These are phyloP conservation scores for Porcisia hertigi DNA, from an alignment of 208 protist species.

Conservation along the genomic window DNA sequence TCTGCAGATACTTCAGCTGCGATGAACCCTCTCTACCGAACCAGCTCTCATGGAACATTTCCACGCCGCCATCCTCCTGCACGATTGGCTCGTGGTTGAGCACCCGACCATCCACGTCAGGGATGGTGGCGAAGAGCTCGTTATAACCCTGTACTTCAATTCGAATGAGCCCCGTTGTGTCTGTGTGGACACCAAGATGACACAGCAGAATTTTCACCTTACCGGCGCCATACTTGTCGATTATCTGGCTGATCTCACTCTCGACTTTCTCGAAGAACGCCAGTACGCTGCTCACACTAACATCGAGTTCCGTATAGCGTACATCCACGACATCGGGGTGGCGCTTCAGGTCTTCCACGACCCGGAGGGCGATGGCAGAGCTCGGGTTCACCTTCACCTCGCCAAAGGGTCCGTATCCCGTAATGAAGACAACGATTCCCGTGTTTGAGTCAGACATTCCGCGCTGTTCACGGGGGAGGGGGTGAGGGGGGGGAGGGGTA, in stretches of 20 bases:
- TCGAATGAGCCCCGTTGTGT: conserved; percentile 48
- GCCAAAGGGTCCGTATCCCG: conserved; percentile 70
- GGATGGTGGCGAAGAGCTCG: conserved; percentile 47
- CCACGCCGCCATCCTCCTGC: conserved; percentile 29
- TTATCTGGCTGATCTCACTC: conserved; percentile 20
- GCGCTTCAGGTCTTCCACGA: conserved; percentile 31
- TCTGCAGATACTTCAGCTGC: conserved; percentile 35
- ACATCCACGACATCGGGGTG: conserved; percentile 23
- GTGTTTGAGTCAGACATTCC: conserved; percentile 8
- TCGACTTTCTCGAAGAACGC: conserved; percentile 58
- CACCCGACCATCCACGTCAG: conserved; percentile 42
- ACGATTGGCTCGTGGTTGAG: conserved; percentile 59
- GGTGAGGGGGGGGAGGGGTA: neutral
- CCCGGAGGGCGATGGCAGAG: conserved; percentile 32
- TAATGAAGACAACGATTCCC: conserved; percentile 50
- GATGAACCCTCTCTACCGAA: conserved; percentile 38
- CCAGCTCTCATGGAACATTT: conserved; percentile 36
- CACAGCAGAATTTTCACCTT: conserved; percentile 44
- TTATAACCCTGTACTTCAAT: conserved; percentile 70
- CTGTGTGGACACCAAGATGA: conserved; percentile 61
- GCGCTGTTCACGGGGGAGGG: neutral
- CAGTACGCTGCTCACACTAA: conserved; percentile 34
- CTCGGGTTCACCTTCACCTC: conserved; percentile 68
- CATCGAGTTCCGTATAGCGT: conserved; percentile 46
- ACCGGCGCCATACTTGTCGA: conserved; percentile 16